Percentiles rank a stretch among this genome's conserved stretches.
Evolutionary conservation across 768 basidiomycete genomes (phyloP).

Genomic region (Peribolospora kevripleyi): DNA sequence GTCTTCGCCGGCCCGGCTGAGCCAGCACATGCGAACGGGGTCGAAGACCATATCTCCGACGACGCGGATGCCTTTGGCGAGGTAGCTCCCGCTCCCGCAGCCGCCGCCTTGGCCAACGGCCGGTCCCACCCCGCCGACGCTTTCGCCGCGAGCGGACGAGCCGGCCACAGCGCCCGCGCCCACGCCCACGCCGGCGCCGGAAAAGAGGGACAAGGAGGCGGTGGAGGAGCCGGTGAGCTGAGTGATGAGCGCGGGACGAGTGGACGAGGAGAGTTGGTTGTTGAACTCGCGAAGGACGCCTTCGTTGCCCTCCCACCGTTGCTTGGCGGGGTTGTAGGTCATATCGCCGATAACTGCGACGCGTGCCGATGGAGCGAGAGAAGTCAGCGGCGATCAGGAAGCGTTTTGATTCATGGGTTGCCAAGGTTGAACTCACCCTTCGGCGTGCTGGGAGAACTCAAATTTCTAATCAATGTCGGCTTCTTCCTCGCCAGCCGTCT

Average conservation of each 20-base stretch:
- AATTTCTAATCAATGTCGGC: conserved; percentile 67
- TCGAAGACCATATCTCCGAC: conserved; percentile 99
- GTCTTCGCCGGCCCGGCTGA: conserved; percentile 72
- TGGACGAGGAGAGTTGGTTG: conserved; percentile 46
- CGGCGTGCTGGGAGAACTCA: conserved; percentile 38
- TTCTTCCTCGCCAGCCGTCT: conserved; percentile 25
- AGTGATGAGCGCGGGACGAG: conserved; percentile 83
- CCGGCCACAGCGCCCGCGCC: not conserved
- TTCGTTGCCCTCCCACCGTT: conserved; percentile 96
- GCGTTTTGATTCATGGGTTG: not conserved
- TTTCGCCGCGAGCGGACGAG: not conserved
- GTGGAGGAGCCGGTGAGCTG: conserved; percentile 66
- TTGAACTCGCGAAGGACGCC: conserved; percentile 77
- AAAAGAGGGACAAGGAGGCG: conserved; percentile 32
- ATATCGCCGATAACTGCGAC: conserved; percentile 69
- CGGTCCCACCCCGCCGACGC: conserved; percentile 1
- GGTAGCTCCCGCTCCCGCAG: not conserved
- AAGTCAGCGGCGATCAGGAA: not conserved
- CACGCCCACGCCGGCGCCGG: conserved; percentile 8
- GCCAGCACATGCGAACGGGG: conserved; percentile 81
- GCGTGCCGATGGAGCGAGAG: not conserved
- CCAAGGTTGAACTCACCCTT: conserved; percentile 34
- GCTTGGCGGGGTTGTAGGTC: conserved; percentile 78
- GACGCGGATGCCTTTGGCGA: conserved; percentile 39
- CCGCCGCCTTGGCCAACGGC: not conserved